Evolutionary conservation across 23 red algal species (phyloP).

Genomic region (Cyanidiococcus yangmingshanensis): DNA sequence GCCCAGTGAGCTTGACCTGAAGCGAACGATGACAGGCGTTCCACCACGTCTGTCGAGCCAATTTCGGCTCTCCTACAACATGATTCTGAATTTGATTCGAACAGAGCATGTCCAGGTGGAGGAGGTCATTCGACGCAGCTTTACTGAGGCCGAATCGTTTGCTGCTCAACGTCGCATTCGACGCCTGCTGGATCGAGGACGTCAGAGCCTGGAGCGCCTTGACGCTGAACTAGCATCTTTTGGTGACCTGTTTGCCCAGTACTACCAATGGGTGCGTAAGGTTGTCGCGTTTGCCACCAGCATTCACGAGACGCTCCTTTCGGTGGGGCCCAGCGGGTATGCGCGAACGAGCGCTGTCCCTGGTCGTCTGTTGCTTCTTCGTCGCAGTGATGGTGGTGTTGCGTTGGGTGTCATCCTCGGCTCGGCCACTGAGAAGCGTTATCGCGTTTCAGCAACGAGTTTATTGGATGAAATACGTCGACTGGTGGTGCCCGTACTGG

Average conservation of each 20-base stretch:
- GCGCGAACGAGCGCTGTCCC: not conserved
- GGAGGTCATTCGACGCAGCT: constrained; percentile 88
- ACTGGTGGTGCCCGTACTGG: constrained; percentile 17
- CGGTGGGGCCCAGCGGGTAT: not conserved
- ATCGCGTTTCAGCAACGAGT: not conserved
- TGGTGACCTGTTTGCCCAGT: not conserved
- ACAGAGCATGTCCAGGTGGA: constrained; percentile 86
- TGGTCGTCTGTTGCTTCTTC: not conserved
- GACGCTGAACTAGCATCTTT: constrained; percentile 24
- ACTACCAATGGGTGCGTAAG: not conserved
- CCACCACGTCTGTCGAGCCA: constrained; percentile 50
- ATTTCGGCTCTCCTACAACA: constrained; percentile 97
- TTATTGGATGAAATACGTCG: not conserved
- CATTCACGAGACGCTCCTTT: not conserved
- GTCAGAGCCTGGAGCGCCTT: constrained; percentile 30
- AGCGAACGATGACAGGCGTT: constrained; percentile 52
- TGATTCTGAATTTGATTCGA: constrained; percentile 92
- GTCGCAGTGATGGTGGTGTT: not conserved
- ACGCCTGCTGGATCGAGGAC: constrained; percentile 41
- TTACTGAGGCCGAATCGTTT: constrained; percentile 67
- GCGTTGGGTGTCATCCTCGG: not conserved
- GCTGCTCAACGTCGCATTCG: constrained; percentile 32
- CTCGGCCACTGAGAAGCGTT: not conserved
- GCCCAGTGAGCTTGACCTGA: constrained; percentile 56
- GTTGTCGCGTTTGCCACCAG: not conserved